These are phyloP conservation scores for Ogataea pignaliae DNA, from an alignment of 805 yeast genomes.

Conservation along the genomic window DNA sequence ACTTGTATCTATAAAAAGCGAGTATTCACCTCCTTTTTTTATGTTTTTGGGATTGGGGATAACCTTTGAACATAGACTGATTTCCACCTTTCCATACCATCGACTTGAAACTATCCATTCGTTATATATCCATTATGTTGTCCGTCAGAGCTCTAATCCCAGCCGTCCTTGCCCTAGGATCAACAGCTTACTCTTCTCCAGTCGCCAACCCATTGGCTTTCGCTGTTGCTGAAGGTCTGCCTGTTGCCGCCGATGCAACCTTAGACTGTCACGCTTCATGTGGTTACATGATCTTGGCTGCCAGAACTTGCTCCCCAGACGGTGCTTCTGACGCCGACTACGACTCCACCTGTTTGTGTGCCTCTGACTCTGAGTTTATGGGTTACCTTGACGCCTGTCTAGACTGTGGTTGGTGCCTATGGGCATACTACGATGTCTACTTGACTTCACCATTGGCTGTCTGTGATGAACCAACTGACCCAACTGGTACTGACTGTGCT, in stretches of 20 bases:
- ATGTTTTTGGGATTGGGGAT: too few species aligned
- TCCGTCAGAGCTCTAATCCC: conserved; percentile 2
- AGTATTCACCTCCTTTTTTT: too few species aligned
- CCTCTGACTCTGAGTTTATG: conserved; percentile 22
- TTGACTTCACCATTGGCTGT: conserved; percentile 26
- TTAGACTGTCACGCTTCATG: conserved; percentile 30
- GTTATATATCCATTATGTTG: neutral
- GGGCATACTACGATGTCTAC: conserved; percentile 32
- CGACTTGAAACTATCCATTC: too few species aligned
- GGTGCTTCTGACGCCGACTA: conserved; percentile 27
- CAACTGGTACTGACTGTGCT: conserved; percentile 32
- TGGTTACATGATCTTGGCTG: conserved; percentile 29
- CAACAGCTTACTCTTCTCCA: conserved; percentile 12
- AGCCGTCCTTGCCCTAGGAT: conserved; percentile 4
- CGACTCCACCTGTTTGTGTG: conserved; percentile 30
- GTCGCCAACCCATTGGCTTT: conserved; percentile 21
- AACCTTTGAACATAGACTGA: too few species aligned
- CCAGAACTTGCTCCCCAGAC: conserved; percentile 22
- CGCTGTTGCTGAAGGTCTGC: conserved; percentile 9
- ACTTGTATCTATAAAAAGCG: too few species aligned
- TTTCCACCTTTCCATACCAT: too few species aligned
- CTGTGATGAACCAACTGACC: conserved; percentile 29
- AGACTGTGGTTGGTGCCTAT: conserved; percentile 37
- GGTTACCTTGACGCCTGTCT: conserved; percentile 27
- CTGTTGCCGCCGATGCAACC: conserved; percentile 25